Conservation (phyloP, 805 yeast genomes). For the Metschnikowia chrysomelidarum region DNA sequence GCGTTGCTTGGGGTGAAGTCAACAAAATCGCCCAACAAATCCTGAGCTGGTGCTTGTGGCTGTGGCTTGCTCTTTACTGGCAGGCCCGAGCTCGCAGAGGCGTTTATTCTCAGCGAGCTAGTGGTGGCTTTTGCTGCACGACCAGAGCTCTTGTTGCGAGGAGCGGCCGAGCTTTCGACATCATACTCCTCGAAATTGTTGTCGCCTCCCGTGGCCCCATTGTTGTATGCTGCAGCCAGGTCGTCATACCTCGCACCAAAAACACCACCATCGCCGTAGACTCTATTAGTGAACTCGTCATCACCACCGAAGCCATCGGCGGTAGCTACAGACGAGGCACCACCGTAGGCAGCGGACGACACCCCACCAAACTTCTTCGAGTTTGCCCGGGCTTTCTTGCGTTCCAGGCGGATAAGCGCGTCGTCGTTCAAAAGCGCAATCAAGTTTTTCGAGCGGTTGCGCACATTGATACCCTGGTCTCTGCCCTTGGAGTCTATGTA, state of each 20-base stretch:
- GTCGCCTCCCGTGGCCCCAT: conserved; percentile 33
- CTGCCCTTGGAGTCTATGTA: conserved; percentile 91
- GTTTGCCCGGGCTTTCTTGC: conserved; percentile 87
- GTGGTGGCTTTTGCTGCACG: conserved; percentile 34
- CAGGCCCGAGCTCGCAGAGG: conserved; percentile 20
- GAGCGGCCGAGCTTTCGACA: conserved; percentile 27
- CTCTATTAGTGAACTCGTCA: conserved; percentile 51
- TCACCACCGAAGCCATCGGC: conserved; percentile 34
- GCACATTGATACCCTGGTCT: conserved; percentile 94
- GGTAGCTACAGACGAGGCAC: conserved; percentile 39
- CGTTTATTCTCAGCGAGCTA: conserved; percentile 33
- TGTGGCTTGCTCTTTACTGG: conserved; percentile 27
- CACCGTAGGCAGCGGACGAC: conserved; percentile 53
- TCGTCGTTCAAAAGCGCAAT: conserved; percentile 74
- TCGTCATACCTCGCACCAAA: conserved; percentile 66
- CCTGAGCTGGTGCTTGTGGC: conserved; percentile 35
- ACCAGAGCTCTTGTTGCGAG: conserved; percentile 18
- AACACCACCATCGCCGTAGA: conserved; percentile 71
- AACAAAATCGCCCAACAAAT: conserved; percentile 48
- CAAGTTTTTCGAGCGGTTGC: conserved; percentile 84
- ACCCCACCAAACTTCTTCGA: conserved; percentile 82
- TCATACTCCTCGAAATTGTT: conserved; percentile 63
- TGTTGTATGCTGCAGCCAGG: conserved; percentile 43
- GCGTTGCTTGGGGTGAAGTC: conserved; percentile 27
- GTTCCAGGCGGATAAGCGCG: conserved; percentile 69